Evolutionary conservation across 2,329 filamentous ascomycete genomes (phyloP), one percentile per base, ranked within the genome.

Genomic region (Aspergillus latus): DNA sequence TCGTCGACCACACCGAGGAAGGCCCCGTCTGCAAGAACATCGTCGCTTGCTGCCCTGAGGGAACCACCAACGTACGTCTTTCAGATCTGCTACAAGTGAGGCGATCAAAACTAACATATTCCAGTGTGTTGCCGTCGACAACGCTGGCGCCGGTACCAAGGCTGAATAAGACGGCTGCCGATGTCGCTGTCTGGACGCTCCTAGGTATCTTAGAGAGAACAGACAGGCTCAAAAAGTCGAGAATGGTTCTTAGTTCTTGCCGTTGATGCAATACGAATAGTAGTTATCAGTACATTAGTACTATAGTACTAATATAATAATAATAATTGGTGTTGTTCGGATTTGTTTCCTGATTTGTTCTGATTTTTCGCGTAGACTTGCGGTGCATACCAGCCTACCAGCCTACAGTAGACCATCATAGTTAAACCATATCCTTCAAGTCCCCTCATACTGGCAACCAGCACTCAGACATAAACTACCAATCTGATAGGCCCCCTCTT

Each of bases 1-100:
- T 55, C 16, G n/a, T 55, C 16, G 36, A 55, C 21, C 39, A 50
- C 30, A 50, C 52, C 40, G 30, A 45, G 5, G 32, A 26, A 5
- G 52, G 52, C 11, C 52, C 52, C 8, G 52, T 55, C 8, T 55
- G 52, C 30, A 30, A 55, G 32, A 49, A 50, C 4, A 45, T 55
- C 13, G 36, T 55, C n/a, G 47, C 52, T 49, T 55, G 52, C 30
- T 55, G 52, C 36, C 40, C 52, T 10, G 52, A 44, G 2, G 13
- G 34, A n/a, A 37, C 11, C 7, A 21, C 21, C 7, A 48, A 43
- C 16, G 52, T 54, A 28, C 15, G 45, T 54, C 11, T 21, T 16
- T 16, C 45, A 10, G 10, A 3, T 11, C 13, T 10, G 29, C n/a
- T 30, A 34, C n/a, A 11, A 5, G 10, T 36, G 10, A 11, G 8